Evolutionary conservation across 2,329 filamentous ascomycete genomes (phyloP).

Genomic region (Ceratocystis variospora): DNA sequence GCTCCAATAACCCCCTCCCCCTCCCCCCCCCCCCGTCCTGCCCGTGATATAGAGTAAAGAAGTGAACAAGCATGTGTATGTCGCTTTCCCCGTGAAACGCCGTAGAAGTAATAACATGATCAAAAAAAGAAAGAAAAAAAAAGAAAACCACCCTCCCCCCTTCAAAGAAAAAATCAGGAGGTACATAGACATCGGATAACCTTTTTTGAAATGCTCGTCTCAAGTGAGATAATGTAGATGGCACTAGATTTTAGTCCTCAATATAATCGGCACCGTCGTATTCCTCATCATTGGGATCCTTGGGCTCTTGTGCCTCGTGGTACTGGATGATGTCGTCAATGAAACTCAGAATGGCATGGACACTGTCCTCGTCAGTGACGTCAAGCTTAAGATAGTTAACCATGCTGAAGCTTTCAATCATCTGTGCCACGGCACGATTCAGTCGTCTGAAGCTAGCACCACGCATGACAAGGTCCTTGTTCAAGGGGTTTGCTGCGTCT

Average conservation of each 20-base stretch:
- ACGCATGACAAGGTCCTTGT: slow-evolving; percentile 58
- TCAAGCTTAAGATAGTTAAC: slow-evolving; percentile 87
- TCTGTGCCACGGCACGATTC: slow-evolving; percentile 73
- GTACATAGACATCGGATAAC: not conserved
- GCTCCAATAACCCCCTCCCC: not conserved
- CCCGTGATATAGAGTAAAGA: not conserved
- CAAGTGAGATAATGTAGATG: too few relatives aligned
- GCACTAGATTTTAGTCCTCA: slow-evolving; percentile 21
- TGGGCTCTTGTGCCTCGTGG: slow-evolving; percentile 84
- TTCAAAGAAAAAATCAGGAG: not conserved
- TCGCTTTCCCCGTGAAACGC: slow-evolving; percentile 8
- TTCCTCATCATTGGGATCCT: slow-evolving; percentile 56
- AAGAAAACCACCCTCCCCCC: not conserved
- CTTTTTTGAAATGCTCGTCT: not conserved
- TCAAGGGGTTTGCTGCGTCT: slow-evolving; percentile 39
- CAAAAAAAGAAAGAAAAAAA: not conserved
- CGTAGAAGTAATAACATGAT: not conserved
- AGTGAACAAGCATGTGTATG: slow-evolving; percentile 4
- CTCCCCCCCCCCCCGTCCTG: not conserved
- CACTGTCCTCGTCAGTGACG: slow-evolving; percentile 81
- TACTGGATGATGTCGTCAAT: slow-evolving; percentile 91
- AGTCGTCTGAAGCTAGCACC: slow-evolving; percentile 69
- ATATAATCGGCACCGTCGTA: slow-evolving; percentile 30
- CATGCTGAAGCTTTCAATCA: slow-evolving; percentile 98
- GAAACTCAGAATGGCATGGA: slow-evolving; percentile 70